Conservation (phyloP, 2,329 filamentous ascomycete species). For the Chalaropsis thielavioides region DNA sequence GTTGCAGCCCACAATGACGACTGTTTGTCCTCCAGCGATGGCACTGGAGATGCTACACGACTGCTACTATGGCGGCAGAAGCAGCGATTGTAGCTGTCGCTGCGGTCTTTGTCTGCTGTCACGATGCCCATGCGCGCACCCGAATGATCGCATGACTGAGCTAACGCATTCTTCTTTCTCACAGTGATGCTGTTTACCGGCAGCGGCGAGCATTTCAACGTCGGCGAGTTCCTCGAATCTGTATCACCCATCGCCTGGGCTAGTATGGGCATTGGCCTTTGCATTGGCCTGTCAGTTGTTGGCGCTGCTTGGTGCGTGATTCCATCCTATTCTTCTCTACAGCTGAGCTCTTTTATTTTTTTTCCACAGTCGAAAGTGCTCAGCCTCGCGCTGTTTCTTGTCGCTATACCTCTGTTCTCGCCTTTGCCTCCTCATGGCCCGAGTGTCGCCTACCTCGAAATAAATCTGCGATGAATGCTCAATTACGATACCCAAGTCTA, state of each 20-base stretch:
- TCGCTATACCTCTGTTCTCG: neutral
- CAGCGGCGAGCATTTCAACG: conserved; percentile 91
- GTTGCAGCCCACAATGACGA: conserved; percentile 25
- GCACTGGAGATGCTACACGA: neutral
- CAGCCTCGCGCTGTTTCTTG: neutral
- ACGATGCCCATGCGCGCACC: neutral
- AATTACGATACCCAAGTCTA: neutral
- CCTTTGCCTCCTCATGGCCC: neutral
- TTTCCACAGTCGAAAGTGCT: neutral
- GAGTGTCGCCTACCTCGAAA: neutral
- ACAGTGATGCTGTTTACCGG: conserved; percentile 97
- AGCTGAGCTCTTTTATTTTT: neutral
- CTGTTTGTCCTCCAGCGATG: neutral
- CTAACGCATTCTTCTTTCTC: neutral
- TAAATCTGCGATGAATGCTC: neutral
- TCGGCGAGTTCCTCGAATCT: conserved; percentile 86
- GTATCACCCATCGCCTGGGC: conserved; percentile 94
- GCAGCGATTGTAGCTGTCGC: neutral
- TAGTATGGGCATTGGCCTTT: conserved; percentile 75
- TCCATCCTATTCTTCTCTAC: conserved; percentile 12
- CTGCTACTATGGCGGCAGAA: neutral
- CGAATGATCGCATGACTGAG: neutral
- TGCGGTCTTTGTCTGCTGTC: neutral
- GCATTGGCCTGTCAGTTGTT: conserved; percentile 90
- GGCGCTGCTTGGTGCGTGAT: conserved; percentile 79